Conservation (phyloP, 345 rosid species). For the Hypericum androsaemum region DNA sequence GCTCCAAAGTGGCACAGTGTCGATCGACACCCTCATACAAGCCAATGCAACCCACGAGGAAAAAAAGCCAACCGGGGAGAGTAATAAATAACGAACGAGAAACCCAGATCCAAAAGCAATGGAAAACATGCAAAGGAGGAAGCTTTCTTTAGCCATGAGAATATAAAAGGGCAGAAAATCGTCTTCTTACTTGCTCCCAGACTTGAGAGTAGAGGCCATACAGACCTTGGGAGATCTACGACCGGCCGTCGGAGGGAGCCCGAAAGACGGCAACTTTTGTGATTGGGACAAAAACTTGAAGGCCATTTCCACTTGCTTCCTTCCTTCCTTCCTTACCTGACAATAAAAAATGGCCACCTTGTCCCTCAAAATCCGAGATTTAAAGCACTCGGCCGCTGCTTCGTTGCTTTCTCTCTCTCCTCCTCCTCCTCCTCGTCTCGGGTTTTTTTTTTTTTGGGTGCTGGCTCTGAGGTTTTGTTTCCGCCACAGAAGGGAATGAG, state of each 20-base stretch:
- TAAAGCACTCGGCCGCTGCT: too few relatives aligned
- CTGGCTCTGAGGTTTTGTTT: neutral
- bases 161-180: neutral
- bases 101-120: constrained; percentile 22
- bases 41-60: too few relatives aligned
- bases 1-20: too few relatives aligned
- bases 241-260: constrained; percentile 48
- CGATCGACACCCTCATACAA: too few relatives aligned
- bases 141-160: constrained; percentile 2
- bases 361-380: too few relatives aligned
- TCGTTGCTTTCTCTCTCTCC: neutral
- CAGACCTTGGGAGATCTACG: constrained; percentile 70
- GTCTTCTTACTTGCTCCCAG: constrained; percentile 45
- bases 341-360: too few relatives aligned
- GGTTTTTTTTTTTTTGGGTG: too few relatives aligned
- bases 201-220: constrained; percentile 64
- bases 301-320: constrained; percentile 40
- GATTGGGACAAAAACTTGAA: constrained; percentile 49
- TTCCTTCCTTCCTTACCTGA: too few relatives aligned
- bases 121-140: constrained; percentile 8
- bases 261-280: constrained; percentile 41
- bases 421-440: too few relatives aligned
- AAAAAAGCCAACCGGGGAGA: too few relatives aligned
- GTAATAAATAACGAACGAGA: too few relatives aligned
- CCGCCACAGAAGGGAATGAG: constrained; percentile 6